Conservation (phyloP, 2,329 filamentous ascomycete genomes). For the Botryotinia globosa region DNA sequence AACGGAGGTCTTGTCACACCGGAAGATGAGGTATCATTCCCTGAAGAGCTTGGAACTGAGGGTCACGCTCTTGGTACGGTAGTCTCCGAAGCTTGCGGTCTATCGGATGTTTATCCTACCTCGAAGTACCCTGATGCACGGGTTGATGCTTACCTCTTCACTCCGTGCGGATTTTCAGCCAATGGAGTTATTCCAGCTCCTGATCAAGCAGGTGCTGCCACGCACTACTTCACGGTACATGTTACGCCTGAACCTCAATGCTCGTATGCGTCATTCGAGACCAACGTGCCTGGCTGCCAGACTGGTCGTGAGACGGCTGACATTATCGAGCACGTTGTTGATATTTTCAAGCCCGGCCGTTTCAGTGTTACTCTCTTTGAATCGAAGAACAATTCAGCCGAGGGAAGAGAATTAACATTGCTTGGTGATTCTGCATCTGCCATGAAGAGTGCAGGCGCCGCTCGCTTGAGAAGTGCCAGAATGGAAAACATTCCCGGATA, state of each 20-base stretch:
- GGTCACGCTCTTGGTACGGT: conserved; percentile 91
- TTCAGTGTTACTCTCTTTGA: conserved; percentile 98
- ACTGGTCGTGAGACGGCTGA: conserved; percentile 85
- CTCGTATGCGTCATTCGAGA: conserved; percentile 97
- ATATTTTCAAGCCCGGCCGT: conserved; percentile 95
- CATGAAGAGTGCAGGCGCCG: conserved; percentile 45
- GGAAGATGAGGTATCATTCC: conserved; percentile 57
- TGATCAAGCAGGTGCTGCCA: conserved; percentile 48
- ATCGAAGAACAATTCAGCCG: conserved; percentile 59
- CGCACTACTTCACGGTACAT: conserved; percentile 96
- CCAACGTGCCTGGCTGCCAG: conserved; percentile 88
- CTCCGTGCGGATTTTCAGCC: conserved; percentile 93
- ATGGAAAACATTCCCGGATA: conserved; percentile 80
- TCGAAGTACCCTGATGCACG: conserved; percentile 87
- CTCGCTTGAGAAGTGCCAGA: conserved; percentile 46
- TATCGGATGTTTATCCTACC: conserved; percentile 84
- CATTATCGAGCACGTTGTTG: conserved; percentile 88
- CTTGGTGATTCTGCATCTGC: conserved; percentile 40
- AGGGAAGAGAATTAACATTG: conserved; percentile 28
- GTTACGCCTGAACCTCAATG: conserved; percentile 96
- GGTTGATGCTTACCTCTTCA: conserved; percentile 95
- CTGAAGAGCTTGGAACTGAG: conserved; percentile 80
- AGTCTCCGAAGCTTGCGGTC: conserved; percentile 84
- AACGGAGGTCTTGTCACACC: conserved; percentile 57
- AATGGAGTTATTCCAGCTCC: conserved; percentile 91